Percentiles rank a stretch among this genome's conserved stretches.
These are phyloP conservation scores for Irpex sp. DNA, from an alignment of 1,284 basidiomycete genomes.

Conservation along the genomic window DNA sequence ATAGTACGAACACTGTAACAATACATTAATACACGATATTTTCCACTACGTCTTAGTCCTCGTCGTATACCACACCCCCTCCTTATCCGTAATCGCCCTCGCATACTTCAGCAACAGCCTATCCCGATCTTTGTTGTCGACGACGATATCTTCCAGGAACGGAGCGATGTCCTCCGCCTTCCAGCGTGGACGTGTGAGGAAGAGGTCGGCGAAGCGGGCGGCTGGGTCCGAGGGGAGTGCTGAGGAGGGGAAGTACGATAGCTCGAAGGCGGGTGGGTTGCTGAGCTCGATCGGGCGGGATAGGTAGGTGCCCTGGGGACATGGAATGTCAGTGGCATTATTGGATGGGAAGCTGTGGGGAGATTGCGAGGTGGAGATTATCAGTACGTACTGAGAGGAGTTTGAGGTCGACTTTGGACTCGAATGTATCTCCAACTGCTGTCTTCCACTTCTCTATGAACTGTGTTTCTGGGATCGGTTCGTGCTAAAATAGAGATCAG, in stretches of 20 bases:
- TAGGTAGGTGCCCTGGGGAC: slow-evolving; percentile 82
- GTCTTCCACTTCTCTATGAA: slow-evolving; percentile 66
- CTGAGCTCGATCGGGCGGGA: slow-evolving; percentile 21
- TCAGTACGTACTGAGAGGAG: slow-evolving; percentile 56
- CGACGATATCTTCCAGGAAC: slow-evolving; percentile 75
- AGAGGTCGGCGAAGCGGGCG: slow-evolving; percentile 78
- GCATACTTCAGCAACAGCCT: slow-evolving; percentile 83
- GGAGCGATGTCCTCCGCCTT: slow-evolving; percentile 72
- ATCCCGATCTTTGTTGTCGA: slow-evolving; percentile 82
- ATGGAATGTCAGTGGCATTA: too few species aligned
- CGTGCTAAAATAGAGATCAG: slow-evolving; percentile 35
- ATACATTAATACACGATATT: background rate
- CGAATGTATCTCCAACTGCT: slow-evolving; percentile 72
- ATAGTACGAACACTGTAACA: too few species aligned
- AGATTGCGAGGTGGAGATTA: too few species aligned
- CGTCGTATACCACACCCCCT: slow-evolving; percentile 68
- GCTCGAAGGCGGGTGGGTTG: slow-evolving; percentile 23
- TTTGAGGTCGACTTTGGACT: slow-evolving; percentile 46
- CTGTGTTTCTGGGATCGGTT: slow-evolving; percentile 45
- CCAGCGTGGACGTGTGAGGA: slow-evolving; percentile 75
- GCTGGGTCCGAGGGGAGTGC: slow-evolving; percentile 68
- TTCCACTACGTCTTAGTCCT: slow-evolving; percentile 32
- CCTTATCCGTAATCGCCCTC: slow-evolving; percentile 62
- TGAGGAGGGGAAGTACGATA: slow-evolving; percentile 66
- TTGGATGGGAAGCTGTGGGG: too few species aligned